Evolutionary conservation across 225 moss, liverwort and hornwort species (phyloP).

Genomic region (Pleurozium schreberi): DNA sequence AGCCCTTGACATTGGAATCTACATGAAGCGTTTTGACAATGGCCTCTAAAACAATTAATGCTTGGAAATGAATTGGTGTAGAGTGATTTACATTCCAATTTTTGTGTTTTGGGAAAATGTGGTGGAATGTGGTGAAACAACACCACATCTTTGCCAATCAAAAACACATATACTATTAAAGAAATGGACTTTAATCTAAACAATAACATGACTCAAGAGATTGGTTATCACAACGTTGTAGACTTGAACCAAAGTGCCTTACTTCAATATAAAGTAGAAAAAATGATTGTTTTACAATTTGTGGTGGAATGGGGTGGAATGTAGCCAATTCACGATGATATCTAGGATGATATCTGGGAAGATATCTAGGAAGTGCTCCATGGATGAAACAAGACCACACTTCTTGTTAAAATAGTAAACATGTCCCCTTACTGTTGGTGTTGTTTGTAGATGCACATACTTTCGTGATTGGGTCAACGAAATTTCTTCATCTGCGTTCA

Average conservation of each 20-base stretch:
- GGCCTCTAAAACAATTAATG: rapidly evolving
- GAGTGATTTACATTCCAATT: rapidly evolving
- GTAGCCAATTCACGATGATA: rapidly evolving
- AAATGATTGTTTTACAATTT: background rate
- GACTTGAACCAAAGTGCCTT: rapidly evolving
- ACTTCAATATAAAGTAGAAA: background rate
- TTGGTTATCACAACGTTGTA: rapidly evolving
- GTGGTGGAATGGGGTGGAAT: too few relatives aligned
- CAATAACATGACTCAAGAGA: too few relatives aligned
- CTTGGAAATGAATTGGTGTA: background rate
- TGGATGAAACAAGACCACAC: rapidly evolving
- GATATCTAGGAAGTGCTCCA: background rate
- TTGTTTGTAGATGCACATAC: background rate
- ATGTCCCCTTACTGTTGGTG: rapidly evolving
- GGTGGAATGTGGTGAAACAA: rapidly evolving
- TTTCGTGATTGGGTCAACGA: background rate
- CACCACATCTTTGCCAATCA: background rate
- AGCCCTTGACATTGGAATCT: background rate
- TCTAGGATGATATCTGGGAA: too few relatives aligned
- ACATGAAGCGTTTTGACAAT: background rate
- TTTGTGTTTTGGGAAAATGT: rapidly evolving
- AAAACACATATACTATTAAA: background rate
- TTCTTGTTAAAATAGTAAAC: background rate
- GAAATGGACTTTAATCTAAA: rapidly evolving
- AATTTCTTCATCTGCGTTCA: background rate